Evolutionary conservation across 495 filamentous ascomycete genomes (phyloP), one percentile per base, ranked within the genome.

Genomic region (Xylaria venustula): DNA sequence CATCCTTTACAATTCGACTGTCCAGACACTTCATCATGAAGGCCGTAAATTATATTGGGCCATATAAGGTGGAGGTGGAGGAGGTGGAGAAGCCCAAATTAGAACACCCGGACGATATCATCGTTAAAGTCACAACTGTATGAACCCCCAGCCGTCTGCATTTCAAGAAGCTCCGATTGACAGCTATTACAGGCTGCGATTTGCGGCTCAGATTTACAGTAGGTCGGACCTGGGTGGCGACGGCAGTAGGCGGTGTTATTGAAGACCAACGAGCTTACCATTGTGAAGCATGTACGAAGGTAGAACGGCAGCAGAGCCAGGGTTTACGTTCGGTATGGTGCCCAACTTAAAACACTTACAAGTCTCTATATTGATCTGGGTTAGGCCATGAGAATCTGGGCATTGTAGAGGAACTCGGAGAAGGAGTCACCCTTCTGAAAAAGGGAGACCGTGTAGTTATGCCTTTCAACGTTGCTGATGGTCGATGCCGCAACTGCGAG

Each of bases 381-480:
- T 28, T 32, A 78, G 79, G 84, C 2, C 84, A 85, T 62, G 83
- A 86, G 62, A 81, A 81, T 47, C 81, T 84, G 74, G 81, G 82
- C 9, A 79, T 83, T 32, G 74, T 62, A 6, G 25, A 76, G 5
- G 75, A 81, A 44, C 62, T 78, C 1, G 80, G 82, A 1, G 55
- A 72, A 2, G 81, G 77, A 5, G 79, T 84, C 7, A 79, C 80
- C 37, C 65, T 78, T 15, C 62, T 82, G 61, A 77, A 81, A 60
- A 79, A 79, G 55, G 80, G 81, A 0, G 78, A 84, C 60, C 74
- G 81, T n/a, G 79, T 83, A 1, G 82, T 86, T 0, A 75, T 86
- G 67, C 82, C 83, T 0, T 85, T 84, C 69, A 84, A 86, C 54
- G 82, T 84, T 6, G 82, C 80, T 0, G 82, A 86, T 63, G 82